Evolutionary conservation across 371 early-diverging fungal species (phyloP), one percentile per base, ranked within the genome.

Genomic region (Syncephalastrum sp.): DNA sequence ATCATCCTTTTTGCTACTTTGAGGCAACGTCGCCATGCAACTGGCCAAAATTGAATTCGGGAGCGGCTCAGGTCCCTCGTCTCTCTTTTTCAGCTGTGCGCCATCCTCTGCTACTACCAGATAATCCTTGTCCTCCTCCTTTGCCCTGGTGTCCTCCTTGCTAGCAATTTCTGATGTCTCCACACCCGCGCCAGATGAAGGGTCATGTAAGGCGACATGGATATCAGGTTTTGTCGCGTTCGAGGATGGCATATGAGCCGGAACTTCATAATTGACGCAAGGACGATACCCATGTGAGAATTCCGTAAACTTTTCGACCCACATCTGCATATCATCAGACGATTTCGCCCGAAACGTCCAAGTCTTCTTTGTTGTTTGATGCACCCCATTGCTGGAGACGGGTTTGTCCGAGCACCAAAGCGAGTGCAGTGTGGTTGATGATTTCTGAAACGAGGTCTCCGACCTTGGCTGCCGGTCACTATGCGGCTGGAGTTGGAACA

Each of bases 401-500:
- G 21, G 12, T 42, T 5, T 10, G 16, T 43, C 15, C 1, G 16
- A 23, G 21, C 45, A 4, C 16, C 54, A 33, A 33, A 63, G n/a
- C 48, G 44, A 16, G 25, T 48, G 15, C 17, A 42, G 29, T 6
- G 29, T 24, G 3, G 55, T 24, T 13, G 58, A 55, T 10, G 64
- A 53, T n/a, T 49, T 51, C 12, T 54, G 27, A 7, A 54, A 29
- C 2, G 63, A 57, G 8, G 59, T 46, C 1, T 42, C 24, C 4
- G 41, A 29, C 1, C 5, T n/a, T n/a, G 51, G 6, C 38, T 12
- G 12, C 8, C 38, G 38, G 12, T 33, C 38, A 33, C 10, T 49
- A 16, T 64, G 67, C 16, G 70, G 72, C 45, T 75, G 70, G 16
- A 75, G 50, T 29, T 72, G 67, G 46, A 75, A 75, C 14, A 75